Base-by-base conservation (phyloP, 208 protist species). In the Acanthamoeba rhysodes region DNA sequence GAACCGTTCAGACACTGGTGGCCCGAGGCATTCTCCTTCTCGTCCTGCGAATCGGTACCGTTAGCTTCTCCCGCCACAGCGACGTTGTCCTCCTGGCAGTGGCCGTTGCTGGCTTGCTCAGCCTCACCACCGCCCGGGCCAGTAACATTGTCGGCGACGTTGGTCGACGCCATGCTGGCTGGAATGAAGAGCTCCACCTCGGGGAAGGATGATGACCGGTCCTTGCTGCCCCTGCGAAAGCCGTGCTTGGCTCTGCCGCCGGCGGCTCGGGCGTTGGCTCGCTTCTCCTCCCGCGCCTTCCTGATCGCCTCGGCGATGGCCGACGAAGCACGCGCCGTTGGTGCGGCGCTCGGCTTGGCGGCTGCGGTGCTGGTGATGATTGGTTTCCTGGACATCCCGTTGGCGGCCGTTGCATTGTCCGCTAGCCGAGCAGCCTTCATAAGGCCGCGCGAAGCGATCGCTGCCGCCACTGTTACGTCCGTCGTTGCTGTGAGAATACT, bases 251-350 rank as follows among this genome's bases (percentile, higher is more conserved):
- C 37, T 34, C 50, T 48, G 4, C 80, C 34, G 20, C 80, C 29
- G 29, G 80, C 53, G n/a, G 50, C 80, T 16, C 80, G 80, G 7
- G 53, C 80, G 22, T 6, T 88, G 22, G 80, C 80, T 29, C 80
- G 80, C 53, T 88, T 88, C 80, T 88, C 80, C 50, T 88, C 50
- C 16, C 80, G 80, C 18, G 80, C 80, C 80, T 88, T 88, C 80
- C 64, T 88, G 80, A 88, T 88, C 22, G 80, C 80, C 50, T 88
- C 80, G 50, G 80, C 80, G 9, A 88, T 50, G 4, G 80, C 80
- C 0, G 80, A 88, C 4, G 80, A 88, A 14, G 80, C 50, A 14
- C 80, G 80, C 20, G 80, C 50, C 53, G 62, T 88, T 5, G 74
- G 41, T 2, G 70, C 70, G 14, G n/a, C 53, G 18, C 24, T 29